A percentile compares a stretch with the other conserved stretches of the same genome.
phyloP scores from a whole-genome alignment of 176 grass and related monocot species.

The Ananas comosus region DNA sequence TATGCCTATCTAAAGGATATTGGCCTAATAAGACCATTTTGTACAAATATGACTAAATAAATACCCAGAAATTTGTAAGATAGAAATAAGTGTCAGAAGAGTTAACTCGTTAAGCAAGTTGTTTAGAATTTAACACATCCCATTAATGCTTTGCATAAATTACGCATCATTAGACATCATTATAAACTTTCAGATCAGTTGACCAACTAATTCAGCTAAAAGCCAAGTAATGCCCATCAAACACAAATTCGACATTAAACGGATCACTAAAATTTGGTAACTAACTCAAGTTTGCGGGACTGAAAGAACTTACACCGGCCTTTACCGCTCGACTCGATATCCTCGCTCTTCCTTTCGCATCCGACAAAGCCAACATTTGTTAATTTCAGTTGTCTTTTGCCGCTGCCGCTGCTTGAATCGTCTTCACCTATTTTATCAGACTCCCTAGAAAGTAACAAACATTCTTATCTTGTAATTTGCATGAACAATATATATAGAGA shows the following conservation, averaged over 20 bases:
- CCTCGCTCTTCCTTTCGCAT: conserved; percentile 70
- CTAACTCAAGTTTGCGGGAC: conserved; percentile 58
- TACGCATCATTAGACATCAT: too few relatives aligned
- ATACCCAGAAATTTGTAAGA: too few relatives aligned
- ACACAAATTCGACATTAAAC: not conserved
- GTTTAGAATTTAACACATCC: too few relatives aligned
- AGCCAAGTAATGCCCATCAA: too few relatives aligned
- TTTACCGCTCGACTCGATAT: conserved; percentile 84
- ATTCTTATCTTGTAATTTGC: not conserved
- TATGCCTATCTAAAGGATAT: too few relatives aligned
- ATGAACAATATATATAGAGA: not conserved
- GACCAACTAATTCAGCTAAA: too few relatives aligned
- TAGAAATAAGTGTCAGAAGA: too few relatives aligned
- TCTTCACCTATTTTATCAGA: conserved; percentile 74
- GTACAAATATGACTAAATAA: too few relatives aligned
- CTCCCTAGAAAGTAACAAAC: conserved; percentile 43
- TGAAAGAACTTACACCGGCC: conserved; percentile 88
- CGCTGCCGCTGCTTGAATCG: conserved; percentile 22
- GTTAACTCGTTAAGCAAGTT: too few relatives aligned
- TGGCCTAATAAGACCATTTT: too few relatives aligned
- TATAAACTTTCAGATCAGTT: too few relatives aligned
- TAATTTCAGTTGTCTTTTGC: conserved; percentile 61
- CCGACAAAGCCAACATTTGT: conserved; percentile 72
- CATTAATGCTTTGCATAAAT: too few relatives aligned
- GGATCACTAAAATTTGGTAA: conserved; percentile 44